phyloP scores from a whole-genome alignment of 1,284 basidiomycete genomes.

The Hypsizygus ulmarius region DNA sequence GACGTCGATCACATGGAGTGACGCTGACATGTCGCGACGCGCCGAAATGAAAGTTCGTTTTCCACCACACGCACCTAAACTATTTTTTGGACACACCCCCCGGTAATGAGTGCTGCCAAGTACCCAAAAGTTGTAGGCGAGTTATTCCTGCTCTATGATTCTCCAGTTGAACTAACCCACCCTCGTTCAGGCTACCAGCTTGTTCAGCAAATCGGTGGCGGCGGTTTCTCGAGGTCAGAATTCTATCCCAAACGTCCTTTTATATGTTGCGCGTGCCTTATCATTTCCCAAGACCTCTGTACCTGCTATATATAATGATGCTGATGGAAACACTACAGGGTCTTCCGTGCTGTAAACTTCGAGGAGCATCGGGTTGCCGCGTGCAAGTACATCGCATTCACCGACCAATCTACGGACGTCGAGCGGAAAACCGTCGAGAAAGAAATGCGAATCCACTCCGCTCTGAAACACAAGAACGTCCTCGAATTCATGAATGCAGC shows the following conservation, averaged over 20 bases:
- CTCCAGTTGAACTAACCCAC: background rate
- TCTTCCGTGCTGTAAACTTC: conserved; percentile 78
- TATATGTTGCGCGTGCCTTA: background rate
- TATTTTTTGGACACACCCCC: background rate
- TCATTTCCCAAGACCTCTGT: background rate
- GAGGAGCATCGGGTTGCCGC: conserved; percentile 70
- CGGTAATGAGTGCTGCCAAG: conserved; percentile 12
- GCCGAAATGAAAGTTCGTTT: background rate
- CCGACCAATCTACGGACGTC: conserved; percentile 53
- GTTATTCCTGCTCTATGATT: background rate
- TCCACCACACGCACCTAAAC: background rate
- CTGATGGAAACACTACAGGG: conserved; percentile 45
- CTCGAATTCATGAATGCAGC: conserved; percentile 83
- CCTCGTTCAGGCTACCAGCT: conserved; percentile 62
- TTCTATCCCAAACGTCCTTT: background rate
- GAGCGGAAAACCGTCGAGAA: conserved; percentile 85
- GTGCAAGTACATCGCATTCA: conserved; percentile 79
- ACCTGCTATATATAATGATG: background rate
- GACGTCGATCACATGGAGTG: too few species aligned
- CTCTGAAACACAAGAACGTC: conserved; percentile 80
- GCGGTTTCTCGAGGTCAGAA: conserved; percentile 78
- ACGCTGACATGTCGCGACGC: too few species aligned
- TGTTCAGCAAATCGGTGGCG: conserved; percentile 76
- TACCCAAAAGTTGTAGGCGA: conserved; percentile 17
- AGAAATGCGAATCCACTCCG: conserved; percentile 89